These are phyloP conservation scores for Pleomassaria siparia DNA, from an alignment of 2,329 filamentous ascomycete species.

Conservation along the genomic window DNA sequence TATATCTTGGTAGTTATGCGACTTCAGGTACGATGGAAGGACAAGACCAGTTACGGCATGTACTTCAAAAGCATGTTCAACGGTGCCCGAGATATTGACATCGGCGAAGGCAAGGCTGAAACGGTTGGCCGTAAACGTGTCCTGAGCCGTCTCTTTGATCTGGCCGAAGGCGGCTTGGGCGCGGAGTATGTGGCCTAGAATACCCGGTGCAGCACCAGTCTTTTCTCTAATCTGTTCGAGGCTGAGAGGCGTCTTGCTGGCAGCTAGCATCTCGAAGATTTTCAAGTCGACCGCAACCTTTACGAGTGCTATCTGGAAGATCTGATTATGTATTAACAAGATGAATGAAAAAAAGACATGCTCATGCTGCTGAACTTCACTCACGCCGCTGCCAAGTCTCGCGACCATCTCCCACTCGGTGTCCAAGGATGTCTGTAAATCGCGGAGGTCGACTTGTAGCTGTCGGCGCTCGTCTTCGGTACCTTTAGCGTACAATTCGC, in stretches of 20 bases:
- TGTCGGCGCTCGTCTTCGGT: slow-evolving; percentile 19
- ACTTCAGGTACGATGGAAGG: slow-evolving; percentile 33
- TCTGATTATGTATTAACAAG: too few species aligned
- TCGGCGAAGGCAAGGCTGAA: slow-evolving; percentile 31
- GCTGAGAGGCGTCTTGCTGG: slow-evolving; percentile 9
- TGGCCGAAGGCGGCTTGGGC: slow-evolving; percentile 35
- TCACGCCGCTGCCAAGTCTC: slow-evolving; percentile 17
- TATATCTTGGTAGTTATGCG: slow-evolving; percentile 29
- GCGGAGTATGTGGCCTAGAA: slow-evolving; percentile 37
- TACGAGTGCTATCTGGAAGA: slow-evolving; percentile 24
- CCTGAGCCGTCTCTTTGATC: slow-evolving; percentile 29
- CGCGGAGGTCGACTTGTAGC: slow-evolving; percentile 27
- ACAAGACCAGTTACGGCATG: slow-evolving; percentile 23
- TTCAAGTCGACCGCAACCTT: slow-evolving; percentile 23
- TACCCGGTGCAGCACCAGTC: slow-evolving; percentile 25
- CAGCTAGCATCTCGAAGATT: slow-evolving; percentile 20
- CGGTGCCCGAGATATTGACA: slow-evolving; percentile 25
- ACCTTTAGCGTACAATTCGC: slow-evolving; percentile 18
- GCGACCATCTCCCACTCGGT: slow-evolving; percentile 27
- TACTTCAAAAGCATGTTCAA: slow-evolving; percentile 25
- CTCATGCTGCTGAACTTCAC: too few species aligned
- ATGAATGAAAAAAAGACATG: too few species aligned
- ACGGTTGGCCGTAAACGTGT: slow-evolving; percentile 32
- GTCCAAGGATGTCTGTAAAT: slow-evolving; percentile 28
- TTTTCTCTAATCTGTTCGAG: slow-evolving; percentile 21